Conservation (phyloP, 192 early-diverging fungal species). For the Jimgerdemannia flammicorona region DNA sequence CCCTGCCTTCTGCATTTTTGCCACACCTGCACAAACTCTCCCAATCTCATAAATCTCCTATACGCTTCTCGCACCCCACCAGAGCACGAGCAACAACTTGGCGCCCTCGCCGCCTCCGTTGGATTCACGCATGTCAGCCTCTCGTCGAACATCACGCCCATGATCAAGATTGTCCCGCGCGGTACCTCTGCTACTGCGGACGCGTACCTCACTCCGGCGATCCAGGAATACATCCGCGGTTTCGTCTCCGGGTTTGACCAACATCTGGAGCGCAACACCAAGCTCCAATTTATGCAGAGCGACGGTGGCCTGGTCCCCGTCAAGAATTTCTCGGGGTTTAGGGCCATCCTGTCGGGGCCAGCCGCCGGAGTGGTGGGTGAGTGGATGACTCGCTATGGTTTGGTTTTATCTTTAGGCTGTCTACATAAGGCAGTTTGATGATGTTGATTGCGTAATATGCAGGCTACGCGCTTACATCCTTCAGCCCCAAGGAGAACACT, state of each 20-base stretch:
- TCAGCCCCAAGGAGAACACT: slow-evolving; percentile 33
- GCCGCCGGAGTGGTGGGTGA: slow-evolving; percentile 95
- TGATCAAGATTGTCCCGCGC: slow-evolving; percentile 94
- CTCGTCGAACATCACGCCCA: slow-evolving; percentile 80
- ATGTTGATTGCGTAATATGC: not conserved
- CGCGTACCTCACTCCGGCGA: slow-evolving; percentile 92
- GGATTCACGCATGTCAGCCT: slow-evolving; percentile 88
- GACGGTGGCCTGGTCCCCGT: slow-evolving; percentile 94
- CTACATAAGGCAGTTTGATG: not conserved
- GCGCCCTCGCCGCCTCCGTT: slow-evolving; percentile 56
- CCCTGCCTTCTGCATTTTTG: not conserved
- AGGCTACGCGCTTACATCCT: slow-evolving; percentile 51
- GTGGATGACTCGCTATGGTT: slow-evolving; percentile 41
- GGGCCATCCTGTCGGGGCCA: slow-evolving; percentile 91
- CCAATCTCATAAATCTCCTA: not conserved
- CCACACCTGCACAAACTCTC: no score
- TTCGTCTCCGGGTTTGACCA: slow-evolving; percentile 88
- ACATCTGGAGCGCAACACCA: slow-evolving; percentile 44
- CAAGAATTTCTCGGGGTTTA: slow-evolving; percentile 78
- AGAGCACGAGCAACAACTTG: slow-evolving; percentile 77
- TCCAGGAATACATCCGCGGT: slow-evolving; percentile 79
- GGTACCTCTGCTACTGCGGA: slow-evolving; percentile 88
- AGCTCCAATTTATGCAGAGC: slow-evolving; percentile 92
- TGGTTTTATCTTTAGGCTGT: slow-evolving; percentile 17
- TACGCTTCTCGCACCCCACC: slow-evolving; percentile 3